A percentile compares a stretch with the other conserved stretches of the same genome.
These are phyloP conservation scores for Cyclotella atomus DNA, from an alignment of 108 stramenopile species.

Conservation along the genomic window DNA sequence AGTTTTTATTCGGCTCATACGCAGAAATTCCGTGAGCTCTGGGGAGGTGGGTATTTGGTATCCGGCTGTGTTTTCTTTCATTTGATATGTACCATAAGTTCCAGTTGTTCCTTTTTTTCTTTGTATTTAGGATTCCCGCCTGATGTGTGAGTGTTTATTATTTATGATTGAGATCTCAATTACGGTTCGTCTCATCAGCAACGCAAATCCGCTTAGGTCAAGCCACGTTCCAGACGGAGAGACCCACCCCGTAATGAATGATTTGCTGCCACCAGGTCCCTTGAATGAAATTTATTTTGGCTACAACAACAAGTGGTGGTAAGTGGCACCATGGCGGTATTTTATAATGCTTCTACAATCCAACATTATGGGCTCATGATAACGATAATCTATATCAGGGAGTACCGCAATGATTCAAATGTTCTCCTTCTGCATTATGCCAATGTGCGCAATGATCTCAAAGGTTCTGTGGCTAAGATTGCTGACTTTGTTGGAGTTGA, in stretches of 20 bases:
- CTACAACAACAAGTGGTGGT: constrained; percentile 51
- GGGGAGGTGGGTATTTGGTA: constrained; percentile 57
- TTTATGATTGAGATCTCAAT: too few relatives aligned
- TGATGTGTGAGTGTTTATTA: constrained; percentile 4
- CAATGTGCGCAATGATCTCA: constrained; percentile 43
- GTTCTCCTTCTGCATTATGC: constrained; percentile 53
- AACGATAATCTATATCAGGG: too few relatives aligned
- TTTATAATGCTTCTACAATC: too few relatives aligned
- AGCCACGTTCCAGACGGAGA: constrained; percentile 12
- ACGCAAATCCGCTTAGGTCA: background rate
- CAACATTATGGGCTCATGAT: too few relatives aligned
- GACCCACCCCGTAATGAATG: constrained; percentile 27
- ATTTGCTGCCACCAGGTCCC: constrained; percentile 40
- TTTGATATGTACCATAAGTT: background rate
- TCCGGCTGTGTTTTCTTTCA: background rate
- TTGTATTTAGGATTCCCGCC: constrained; percentile 47
- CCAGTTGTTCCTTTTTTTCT: background rate
- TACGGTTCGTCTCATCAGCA: too few relatives aligned
- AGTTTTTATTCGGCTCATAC: constrained; percentile 43
- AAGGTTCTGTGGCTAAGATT: constrained; percentile 39
- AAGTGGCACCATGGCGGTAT: background rate
- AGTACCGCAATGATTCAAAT: constrained; percentile 44
- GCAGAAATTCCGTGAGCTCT: constrained; percentile 39
- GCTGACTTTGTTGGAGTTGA: constrained; percentile 47
- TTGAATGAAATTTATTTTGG: constrained; percentile 27